Evolutionary conservation across 371 early-diverging fungal species (phyloP).

Genomic region (Apophysomyces variabilis): DNA sequence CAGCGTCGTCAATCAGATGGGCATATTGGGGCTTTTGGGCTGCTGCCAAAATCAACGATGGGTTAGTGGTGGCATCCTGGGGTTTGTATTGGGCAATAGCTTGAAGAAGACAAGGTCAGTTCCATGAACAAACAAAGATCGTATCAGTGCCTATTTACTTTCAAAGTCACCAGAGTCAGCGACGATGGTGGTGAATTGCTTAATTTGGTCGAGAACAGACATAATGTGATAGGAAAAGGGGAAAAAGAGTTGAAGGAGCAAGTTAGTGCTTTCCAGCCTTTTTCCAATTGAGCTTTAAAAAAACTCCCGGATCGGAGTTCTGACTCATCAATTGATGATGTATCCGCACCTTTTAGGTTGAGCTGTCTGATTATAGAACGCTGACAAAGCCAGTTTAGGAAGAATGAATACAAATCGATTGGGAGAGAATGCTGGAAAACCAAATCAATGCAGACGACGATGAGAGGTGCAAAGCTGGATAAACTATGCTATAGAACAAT

Average conservation of each 20-base stretch:
- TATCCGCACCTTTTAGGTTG: too few species aligned
- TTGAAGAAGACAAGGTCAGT: conserved; percentile 29
- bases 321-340: neutral
- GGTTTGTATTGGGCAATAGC: conserved; percentile 98
- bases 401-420: too few species aligned
- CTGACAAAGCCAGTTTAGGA: too few species aligned
- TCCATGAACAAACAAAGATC: neutral
- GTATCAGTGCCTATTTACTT: conserved; percentile 51
- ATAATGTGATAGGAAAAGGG: conserved; percentile 24
- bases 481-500: too few species aligned
- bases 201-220: conserved; percentile 80
- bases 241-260: conserved; percentile 5
- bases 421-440: too few species aligned
- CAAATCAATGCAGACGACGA: too few species aligned
- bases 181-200: conserved; percentile 94
- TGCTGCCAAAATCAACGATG: conserved; percentile 96
- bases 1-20: conserved; percentile 87
- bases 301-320: conserved; percentile 6
- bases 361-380: too few species aligned
- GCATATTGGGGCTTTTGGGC: conserved; percentile 90
- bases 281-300: neutral
- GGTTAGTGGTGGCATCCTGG: conserved; percentile 99
- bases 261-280: conserved; percentile 3
- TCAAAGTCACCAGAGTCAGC: conserved; percentile 99
- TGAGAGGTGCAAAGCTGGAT: too few species aligned